phyloP scores from a whole-genome alignment of 176 grass and related monocot genomes.

The Microstegium vimineum region DNA sequence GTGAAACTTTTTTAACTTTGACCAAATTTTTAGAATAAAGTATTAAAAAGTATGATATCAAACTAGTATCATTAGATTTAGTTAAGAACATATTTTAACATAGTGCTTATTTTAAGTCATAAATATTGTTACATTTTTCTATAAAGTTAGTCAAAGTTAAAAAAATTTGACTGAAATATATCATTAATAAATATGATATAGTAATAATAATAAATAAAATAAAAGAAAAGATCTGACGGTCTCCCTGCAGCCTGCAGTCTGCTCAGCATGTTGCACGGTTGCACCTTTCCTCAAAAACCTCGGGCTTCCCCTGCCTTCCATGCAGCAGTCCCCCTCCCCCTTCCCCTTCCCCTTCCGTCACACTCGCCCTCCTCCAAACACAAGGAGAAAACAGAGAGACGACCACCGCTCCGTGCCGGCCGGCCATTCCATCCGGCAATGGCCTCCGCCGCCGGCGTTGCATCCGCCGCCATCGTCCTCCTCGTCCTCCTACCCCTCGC shows the following conservation, averaged over 20 bases:
- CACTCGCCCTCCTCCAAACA: constrained; percentile 3
- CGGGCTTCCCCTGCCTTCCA: neutral
- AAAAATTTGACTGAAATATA: no score
- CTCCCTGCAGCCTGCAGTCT: neutral
- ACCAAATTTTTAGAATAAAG: no score
- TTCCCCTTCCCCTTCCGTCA: neutral
- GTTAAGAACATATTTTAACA: no score
- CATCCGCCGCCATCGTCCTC: neutral
- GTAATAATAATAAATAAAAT: neutral
- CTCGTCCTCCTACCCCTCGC: constrained; percentile 30
- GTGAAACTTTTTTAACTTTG: no score
- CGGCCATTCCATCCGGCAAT: constrained; percentile 23
- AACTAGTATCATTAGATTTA: no score
- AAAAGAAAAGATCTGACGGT: neutral
- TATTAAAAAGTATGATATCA: no score
- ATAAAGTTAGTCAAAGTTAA: no score
- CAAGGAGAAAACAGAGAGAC: neutral
- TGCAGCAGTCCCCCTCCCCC: neutral
- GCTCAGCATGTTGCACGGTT: neutral
- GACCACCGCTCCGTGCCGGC: neutral
- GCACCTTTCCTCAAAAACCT: constrained; percentile 11
- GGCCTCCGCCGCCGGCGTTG: constrained; percentile 36
- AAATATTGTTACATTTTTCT: no score
- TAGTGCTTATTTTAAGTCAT: no score
- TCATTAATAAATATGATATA: no score